A percentile compares a stretch with the other conserved stretches of the same genome.
phyloP scores from a whole-genome alignment of 805 yeast species.

The Yamadazyma kitorensis region DNA sequence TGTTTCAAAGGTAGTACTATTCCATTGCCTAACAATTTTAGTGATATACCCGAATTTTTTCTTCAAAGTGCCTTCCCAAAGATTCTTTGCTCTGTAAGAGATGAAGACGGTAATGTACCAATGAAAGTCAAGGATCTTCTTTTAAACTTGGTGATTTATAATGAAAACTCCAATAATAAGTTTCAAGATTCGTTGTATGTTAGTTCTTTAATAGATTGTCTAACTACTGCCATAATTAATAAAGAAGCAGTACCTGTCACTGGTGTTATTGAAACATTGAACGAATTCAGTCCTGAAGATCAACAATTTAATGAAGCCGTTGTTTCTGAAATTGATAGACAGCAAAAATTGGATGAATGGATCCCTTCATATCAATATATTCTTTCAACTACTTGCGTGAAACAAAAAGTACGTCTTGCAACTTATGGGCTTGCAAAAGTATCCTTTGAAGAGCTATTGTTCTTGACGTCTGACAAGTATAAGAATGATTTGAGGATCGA shows the following conservation, averaged over 20 bases:
- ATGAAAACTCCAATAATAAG: slow-evolving; percentile 78
- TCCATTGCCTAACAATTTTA: slow-evolving; percentile 81
- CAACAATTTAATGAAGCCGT: slow-evolving; percentile 25
- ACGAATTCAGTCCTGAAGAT: slow-evolving; percentile 6
- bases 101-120: slow-evolving; percentile 61
- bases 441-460: slow-evolving; percentile 53
- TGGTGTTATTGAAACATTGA: slow-evolving; percentile 5
- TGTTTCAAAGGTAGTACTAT: slow-evolving; percentile 64
- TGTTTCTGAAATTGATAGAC: slow-evolving; percentile 66
- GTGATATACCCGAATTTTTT: slow-evolving; percentile 64
- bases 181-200: slow-evolving; percentile 74
- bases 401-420: slow-evolving; percentile 59
- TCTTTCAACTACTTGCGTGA: slow-evolving; percentile 55
- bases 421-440: slow-evolving; percentile 51
- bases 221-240: slow-evolving; percentile 37
- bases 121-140: slow-evolving; percentile 57
- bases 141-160: slow-evolving; percentile 70
- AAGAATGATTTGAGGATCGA: slow-evolving; percentile 54
- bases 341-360: slow-evolving; percentile 81
- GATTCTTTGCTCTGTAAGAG: slow-evolving; percentile 58
- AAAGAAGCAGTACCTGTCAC: slow-evolving; percentile 9
- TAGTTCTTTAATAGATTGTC: slow-evolving; percentile 51
- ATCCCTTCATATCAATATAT: slow-evolving; percentile 66
- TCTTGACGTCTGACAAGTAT: slow-evolving; percentile 47
- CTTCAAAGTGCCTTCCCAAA: slow-evolving; percentile 66